Base-by-base conservation (phyloP, 345 rosid genomes). In the Noccaea caerulescens region DNA sequence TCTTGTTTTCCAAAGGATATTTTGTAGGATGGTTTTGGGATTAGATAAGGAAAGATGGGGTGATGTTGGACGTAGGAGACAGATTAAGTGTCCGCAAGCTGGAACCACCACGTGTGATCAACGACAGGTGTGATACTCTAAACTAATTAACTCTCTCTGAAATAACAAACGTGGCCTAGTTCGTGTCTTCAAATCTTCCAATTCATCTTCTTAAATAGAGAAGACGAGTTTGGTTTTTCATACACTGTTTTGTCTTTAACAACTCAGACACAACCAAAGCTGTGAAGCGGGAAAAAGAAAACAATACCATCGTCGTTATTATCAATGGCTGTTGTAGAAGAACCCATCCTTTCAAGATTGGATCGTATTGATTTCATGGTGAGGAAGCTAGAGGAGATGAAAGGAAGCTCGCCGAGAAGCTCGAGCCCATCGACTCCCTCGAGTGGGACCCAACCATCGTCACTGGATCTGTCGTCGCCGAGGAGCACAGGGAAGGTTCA, bases 361-460 rank as follows among this genome's bases (percentile, higher is more conserved):
- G 79, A 75, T 49, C 79, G 79, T 75, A 61, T 75, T 8, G 79
- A 75, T 54, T 39, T 53, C 64, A 75, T 75, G 74, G 64, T 75
- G 53, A 75, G 65, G 39, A 75, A 75, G 70, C 30, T 75, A 16
- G 74, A 75, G 5, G 79, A 75, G 52, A 68, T 75, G 45, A 75
- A 75, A 75, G 79, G 74, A 54, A 53, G 1, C 70, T 68, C 74
- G 3, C 78, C 78, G 6, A 67, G 78, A 68, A 75, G 78, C 64
- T 75, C 78, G n/a, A 75, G 79, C 7, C 74, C 74, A 4, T 75
- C 74, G 8, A 75, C 79, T 53, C 74, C 79, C 45, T 75, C 79
- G 0, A 75, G 69, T 32, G 79, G 79, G 38, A 68, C 79, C 0
- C 79, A 45, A 4, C 79, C 69, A 53, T 75, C 74, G 0, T 75